Percentiles rank a stretch among this genome's conserved stretches.
Evolutionary conservation across 2,329 filamentous ascomycete species (phyloP).

Genomic region (Ophiostoma perfectum): DNA sequence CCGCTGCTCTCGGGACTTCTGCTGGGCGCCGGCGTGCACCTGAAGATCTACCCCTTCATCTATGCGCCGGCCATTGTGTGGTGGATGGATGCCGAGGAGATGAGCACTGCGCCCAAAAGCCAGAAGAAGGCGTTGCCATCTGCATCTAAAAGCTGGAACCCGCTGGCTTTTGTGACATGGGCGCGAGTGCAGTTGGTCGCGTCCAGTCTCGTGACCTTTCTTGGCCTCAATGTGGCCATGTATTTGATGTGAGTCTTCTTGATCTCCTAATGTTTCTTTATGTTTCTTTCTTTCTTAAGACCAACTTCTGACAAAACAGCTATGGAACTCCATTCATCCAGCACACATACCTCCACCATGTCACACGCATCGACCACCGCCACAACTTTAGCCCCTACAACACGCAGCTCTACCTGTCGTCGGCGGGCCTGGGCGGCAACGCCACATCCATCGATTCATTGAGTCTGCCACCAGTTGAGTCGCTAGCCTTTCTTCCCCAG

Average conservation of each 20-base stretch:
- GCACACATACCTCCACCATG: constrained; percentile 89
- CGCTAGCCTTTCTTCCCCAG: constrained; percentile 84
- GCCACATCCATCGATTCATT: constrained; percentile 28
- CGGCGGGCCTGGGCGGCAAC: constrained; percentile 42
- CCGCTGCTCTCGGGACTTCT: constrained; percentile 64
- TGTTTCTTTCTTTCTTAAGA: too few species aligned
- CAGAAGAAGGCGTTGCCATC: neutral
- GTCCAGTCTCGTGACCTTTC: constrained; percentile 67
- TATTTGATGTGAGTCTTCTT: constrained; percentile 56
- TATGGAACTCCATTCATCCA: constrained; percentile 77
- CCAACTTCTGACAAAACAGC: constrained; percentile 36
- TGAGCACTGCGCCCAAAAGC: constrained; percentile 28
- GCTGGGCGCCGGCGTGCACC: constrained; percentile 81
- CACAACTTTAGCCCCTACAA: constrained; percentile 99
- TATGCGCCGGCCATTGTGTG: constrained; percentile 78
- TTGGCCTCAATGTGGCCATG: constrained; percentile 70
- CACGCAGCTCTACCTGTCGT: constrained; percentile 79
- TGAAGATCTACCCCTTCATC: constrained; percentile 98
- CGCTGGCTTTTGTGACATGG: constrained; percentile 44
- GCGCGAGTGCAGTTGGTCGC: constrained; percentile 54
- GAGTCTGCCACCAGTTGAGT: constrained; percentile 53
- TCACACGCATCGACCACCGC: constrained; percentile 88
- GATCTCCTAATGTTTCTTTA: neutral
- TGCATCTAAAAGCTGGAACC: constrained; percentile 28
- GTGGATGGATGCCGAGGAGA: constrained; percentile 63